Evolutionary conservation across 2,329 filamentous ascomycete species (phyloP), one percentile per base, ranked within the genome.

Genomic region (Pestalotiopsis sp.): DNA sequence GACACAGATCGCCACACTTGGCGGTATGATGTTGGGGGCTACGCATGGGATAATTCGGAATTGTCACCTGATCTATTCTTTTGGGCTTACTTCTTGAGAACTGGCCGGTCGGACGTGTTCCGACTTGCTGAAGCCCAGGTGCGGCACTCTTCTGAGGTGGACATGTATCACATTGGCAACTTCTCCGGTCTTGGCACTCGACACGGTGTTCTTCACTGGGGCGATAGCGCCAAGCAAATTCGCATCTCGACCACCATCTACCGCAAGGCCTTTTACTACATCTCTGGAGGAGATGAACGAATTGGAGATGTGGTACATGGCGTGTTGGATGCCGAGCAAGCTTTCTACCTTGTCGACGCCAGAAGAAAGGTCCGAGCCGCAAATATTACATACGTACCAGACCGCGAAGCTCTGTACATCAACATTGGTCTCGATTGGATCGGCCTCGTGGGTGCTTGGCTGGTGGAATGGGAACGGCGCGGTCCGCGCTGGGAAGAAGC

Each of bases 41-140:
- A 88, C 68, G 88, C 87, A 0, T 91, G 89, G 89, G 88, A 90
- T 63, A 91, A 91, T 73, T 88, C 86, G 0, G 88, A 91, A 74
- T 80, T 91, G 0, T 90, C 88, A 0, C 86, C 89, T 0, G 88
- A 91, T 71, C 76, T 90, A 2, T 91, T 86, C 78, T 85, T 91
- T 72, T 91, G 89, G 89, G 84, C 83, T 3, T 87, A 88, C 68
- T 91, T 90, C 77, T 81, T 91, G 2, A 85, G 86, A 11, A 90
- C 87, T 0, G 88, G 88, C 0, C 81, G 85, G 2, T 82, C 83
- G 3, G 87, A 89, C 65, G 84, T 88, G 0, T 91, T 86, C 72
- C 82, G 86, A 0, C 84, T 90, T 61, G 88, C 88, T 0, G 88
- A 91, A 73, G 85, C 87, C 0, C 77, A 89, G 65, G 86, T 86